phyloP scores from a whole-genome alignment of 345 rosid species.

The Bruguiera sexangula region DNA sequence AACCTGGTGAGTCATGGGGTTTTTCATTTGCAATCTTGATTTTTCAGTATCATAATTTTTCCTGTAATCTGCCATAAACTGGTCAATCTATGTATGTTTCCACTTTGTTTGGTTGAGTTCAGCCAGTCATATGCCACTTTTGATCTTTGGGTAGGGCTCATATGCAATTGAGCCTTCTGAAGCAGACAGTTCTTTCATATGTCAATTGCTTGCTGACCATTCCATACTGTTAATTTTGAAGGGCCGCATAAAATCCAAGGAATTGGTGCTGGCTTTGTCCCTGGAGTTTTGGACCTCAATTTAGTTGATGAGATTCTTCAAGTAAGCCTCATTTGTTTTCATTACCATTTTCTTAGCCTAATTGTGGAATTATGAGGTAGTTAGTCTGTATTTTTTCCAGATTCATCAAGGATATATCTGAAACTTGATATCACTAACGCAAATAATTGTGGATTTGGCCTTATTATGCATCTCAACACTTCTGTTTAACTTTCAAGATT shows the following conservation, averaged over 20 bases:
- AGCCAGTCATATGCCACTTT: not conserved
- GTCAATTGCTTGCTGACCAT: not conserved
- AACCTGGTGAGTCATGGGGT: constrained; percentile 52
- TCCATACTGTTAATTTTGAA: constrained; percentile 11
- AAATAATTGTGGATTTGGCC: no score
- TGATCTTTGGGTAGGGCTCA: not conserved
- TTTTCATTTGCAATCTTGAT: not conserved
- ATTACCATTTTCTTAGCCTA: not conserved
- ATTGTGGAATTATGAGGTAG: not conserved
- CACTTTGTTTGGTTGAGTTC: not conserved
- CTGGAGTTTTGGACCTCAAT: constrained; percentile 75
- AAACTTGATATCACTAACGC: no score
- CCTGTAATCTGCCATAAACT: no score
- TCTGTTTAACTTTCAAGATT: no score
- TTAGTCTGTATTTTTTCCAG: not conserved
- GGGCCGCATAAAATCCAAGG: constrained; percentile 98
- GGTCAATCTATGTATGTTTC: not conserved
- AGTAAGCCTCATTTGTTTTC: constrained; percentile 34
- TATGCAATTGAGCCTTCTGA: not conserved
- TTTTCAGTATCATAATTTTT: not conserved
- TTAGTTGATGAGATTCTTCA: constrained; percentile 77
- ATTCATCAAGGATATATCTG: not conserved
- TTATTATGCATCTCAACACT: no score
- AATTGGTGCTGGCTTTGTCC: constrained; percentile 89
- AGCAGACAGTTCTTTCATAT: not conserved